Evolutionary conservation across 176 grass and related monocot species (phyloP).

Genomic region (Avena atlantica): DNA sequence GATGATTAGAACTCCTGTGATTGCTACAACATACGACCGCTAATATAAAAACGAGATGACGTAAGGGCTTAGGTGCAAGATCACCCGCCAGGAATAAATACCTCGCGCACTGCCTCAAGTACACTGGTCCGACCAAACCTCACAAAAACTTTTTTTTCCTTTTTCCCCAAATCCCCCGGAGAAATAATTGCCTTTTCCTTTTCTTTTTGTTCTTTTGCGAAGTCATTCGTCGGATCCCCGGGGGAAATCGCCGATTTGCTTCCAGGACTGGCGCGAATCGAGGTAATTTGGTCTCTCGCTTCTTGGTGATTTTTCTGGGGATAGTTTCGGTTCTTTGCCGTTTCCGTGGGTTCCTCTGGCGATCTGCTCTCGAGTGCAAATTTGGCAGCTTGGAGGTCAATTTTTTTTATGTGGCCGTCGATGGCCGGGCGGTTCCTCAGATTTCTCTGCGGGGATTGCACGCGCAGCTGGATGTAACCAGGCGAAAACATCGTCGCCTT

Average conservation of each 20-base stretch:
- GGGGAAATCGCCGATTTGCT: background rate
- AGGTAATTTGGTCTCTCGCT: background rate
- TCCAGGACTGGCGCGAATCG: background rate
- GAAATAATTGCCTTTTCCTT: background rate
- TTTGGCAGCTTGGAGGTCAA: background rate
- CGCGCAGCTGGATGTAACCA: background rate
- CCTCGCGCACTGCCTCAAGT: background rate
- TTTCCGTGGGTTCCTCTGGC: background rate
- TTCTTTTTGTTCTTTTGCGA: background rate
- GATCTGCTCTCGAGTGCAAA: background rate
- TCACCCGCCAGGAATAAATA: background rate
- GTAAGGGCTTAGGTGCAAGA: slow-evolving; percentile 10
- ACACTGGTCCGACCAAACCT: slow-evolving; percentile 16
- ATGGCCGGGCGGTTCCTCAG: background rate
- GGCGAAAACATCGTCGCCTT: background rate
- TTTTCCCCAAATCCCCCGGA: background rate
- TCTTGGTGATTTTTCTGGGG: background rate
- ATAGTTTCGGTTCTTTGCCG: background rate
- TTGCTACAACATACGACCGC: background rate
- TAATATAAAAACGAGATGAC: background rate
- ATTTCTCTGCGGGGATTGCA: background rate
- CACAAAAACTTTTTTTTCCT: background rate
- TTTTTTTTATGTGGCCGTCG: background rate
- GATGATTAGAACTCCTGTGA: background rate
- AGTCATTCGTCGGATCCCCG: slow-evolving; percentile 5